Conservation (phyloP, 306 rosid genomes). For the Sesbania bispinosa region DNA sequence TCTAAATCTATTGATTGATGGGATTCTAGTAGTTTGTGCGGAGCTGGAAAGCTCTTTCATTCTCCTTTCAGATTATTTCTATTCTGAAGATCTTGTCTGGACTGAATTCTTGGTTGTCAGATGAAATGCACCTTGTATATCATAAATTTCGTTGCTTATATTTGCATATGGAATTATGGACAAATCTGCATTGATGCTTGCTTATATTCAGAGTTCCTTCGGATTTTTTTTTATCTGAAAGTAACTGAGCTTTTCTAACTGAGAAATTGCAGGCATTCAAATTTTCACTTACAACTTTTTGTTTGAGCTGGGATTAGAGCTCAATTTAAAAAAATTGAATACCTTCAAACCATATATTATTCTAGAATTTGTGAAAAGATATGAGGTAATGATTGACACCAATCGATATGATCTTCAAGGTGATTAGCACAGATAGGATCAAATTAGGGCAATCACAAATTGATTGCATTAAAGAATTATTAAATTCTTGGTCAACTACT, state of each 20-base stretch:
- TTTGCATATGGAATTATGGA: conserved; percentile 31
- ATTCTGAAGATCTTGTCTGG: conserved; percentile 43
- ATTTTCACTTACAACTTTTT: background rate
- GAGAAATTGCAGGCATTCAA: background rate
- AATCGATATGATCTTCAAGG: no score
- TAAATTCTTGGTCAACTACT: no score
- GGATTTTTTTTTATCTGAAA: background rate
- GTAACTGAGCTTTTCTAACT: conserved; percentile 19
- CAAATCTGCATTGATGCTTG: conserved; percentile 32
- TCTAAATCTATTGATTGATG: conserved; percentile 39
- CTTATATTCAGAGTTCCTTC: background rate
- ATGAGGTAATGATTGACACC: no score
- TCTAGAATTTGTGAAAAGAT: no score
- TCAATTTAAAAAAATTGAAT: background rate
- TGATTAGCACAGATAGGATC: no score
- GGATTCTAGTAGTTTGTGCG: conserved; percentile 11
- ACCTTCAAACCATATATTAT: background rate
- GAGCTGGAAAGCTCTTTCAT: conserved; percentile 17
- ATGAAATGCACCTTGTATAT: conserved; percentile 31
- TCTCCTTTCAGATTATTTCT: conserved; percentile 42
- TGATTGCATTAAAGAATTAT: no score
- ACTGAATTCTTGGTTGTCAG: conserved; percentile 42
- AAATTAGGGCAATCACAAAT: no score
- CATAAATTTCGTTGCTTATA: conserved; percentile 27
- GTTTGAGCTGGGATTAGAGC: background rate